Evolutionary conservation across 106 monocot species (phyloP).

Genomic region (Allium sativum): DNA sequence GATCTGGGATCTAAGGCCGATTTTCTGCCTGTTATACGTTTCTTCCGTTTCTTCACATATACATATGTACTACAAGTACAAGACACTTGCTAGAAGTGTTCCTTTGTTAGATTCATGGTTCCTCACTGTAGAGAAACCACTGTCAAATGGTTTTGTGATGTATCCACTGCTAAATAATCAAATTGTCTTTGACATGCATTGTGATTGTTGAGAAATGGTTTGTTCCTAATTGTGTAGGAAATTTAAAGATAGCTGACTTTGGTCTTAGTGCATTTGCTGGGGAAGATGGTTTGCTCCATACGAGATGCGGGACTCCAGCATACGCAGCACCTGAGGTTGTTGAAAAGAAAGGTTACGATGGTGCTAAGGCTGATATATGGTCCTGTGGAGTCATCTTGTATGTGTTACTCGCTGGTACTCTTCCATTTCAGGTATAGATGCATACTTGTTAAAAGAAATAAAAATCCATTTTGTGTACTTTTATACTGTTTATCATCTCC

Average conservation of each 20-base stretch:
- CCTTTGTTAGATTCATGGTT: too few species aligned
- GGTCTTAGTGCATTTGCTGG: constrained; percentile 57
- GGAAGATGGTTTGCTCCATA: constrained; percentile 55
- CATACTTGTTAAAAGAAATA: too few species aligned
- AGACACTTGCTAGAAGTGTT: too few species aligned
- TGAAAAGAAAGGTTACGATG: constrained; percentile 59
- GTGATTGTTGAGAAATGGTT: too few species aligned
- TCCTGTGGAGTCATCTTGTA: constrained; percentile 74
- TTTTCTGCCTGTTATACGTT: too few species aligned
- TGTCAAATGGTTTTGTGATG: too few species aligned
- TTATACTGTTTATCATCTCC: neutral
- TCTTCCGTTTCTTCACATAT: too few species aligned
- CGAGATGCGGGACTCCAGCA: constrained; percentile 65
- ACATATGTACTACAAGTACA: too few species aligned
- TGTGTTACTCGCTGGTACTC: constrained; percentile 55
- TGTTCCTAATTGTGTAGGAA: constrained; percentile 5
- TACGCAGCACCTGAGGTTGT: constrained; percentile 63
- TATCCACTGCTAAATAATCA: too few species aligned
- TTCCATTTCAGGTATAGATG: constrained; percentile 37
- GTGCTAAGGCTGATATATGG: constrained; percentile 60
- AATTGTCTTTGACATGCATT: too few species aligned
- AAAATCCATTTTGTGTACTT: neutral
- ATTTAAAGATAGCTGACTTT: constrained; percentile 63
- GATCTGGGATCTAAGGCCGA: too few species aligned
- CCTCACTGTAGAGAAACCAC: too few species aligned